Evolutionary conservation across 23 red algal genomes (phyloP).

Genomic region (Gracilariopsis chorda): DNA sequence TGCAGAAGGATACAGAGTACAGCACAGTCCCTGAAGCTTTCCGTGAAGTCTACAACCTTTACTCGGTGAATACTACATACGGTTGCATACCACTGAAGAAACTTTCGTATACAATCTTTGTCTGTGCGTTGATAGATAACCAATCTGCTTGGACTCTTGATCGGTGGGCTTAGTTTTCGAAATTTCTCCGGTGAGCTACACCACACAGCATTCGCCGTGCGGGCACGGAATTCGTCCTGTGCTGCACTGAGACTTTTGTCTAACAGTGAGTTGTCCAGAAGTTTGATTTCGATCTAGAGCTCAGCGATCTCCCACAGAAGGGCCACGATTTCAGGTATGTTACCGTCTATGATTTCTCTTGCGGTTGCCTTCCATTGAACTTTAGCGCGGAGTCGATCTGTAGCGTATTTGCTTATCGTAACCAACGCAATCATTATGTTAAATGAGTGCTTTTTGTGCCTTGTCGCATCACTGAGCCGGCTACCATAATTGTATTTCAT

Average conservation of each 20-base stretch:
- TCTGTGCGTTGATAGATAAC: slow-evolving; percentile 19
- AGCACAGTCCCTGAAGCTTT: slow-evolving; percentile 57
- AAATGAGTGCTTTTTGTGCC: background rate
- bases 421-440: slow-evolving; percentile 33
- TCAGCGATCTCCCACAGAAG: slow-evolving; percentile 19
- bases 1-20: slow-evolving; percentile 33
- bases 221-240: slow-evolving; percentile 15
- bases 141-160: slow-evolving; percentile 37
- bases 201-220: background rate
- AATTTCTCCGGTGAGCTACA: background rate
- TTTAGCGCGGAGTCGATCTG: background rate
- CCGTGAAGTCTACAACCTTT: slow-evolving; percentile 43
- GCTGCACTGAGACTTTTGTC: background rate
- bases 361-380: background rate
- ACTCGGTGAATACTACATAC: slow-evolving; percentile 33
- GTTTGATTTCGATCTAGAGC: slow-evolving; percentile 9
- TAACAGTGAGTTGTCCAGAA: background rate
- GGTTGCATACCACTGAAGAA: slow-evolving; percentile 27
- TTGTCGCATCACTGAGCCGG: background rate
- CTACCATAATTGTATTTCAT: background rate
- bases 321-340: slow-evolving; percentile 14
- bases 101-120: background rate
- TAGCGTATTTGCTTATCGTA: background rate
- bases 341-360: slow-evolving; percentile 1
- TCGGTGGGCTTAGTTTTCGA: background rate